Evolutionary conservation across 768 basidiomycete species (phyloP).

Genomic region (Rhodocollybia butyracea): DNA sequence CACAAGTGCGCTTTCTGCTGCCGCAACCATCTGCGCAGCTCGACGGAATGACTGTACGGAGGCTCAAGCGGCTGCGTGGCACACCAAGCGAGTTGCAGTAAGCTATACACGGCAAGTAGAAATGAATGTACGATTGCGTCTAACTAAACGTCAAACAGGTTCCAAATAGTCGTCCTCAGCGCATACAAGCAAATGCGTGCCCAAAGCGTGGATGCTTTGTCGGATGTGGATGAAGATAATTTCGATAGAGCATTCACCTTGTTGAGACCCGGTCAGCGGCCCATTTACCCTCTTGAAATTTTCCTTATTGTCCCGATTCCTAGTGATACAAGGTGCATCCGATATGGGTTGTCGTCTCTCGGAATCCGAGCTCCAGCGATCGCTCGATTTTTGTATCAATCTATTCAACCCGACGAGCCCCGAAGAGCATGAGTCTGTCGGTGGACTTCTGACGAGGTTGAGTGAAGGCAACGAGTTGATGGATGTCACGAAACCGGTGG

Average conservation of each 20-base stretch:
- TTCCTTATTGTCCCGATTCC: not conserved
- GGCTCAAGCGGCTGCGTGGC: slow-evolving; percentile 45
- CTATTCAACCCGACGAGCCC: slow-evolving; percentile 69
- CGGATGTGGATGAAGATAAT: slow-evolving; percentile 65
- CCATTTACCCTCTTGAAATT: not conserved
- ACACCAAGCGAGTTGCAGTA: slow-evolving; percentile 51
- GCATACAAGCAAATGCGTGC: slow-evolving; percentile 72
- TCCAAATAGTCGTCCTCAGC: slow-evolving; percentile 68
- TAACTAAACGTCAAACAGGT: slow-evolving; percentile 31
- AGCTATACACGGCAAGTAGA: slow-evolving; percentile 51
- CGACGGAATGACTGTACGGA: slow-evolving; percentile 49
- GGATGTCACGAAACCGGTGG: slow-evolving; percentile 48
- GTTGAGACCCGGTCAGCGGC: slow-evolving; percentile 52
- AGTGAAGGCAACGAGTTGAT: slow-evolving; percentile 37
- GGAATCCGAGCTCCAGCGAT: slow-evolving; percentile 69
- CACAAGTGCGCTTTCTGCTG: slow-evolving; percentile 58
- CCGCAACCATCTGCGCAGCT: slow-evolving; percentile 54
- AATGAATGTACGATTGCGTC: not conserved
- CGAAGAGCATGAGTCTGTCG: slow-evolving; percentile 50
- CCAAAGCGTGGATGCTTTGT: slow-evolving; percentile 52
- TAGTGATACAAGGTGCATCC: slow-evolving; percentile 78
- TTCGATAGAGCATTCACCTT: slow-evolving; percentile 66
- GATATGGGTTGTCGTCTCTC: slow-evolving; percentile 73
- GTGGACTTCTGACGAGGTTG: slow-evolving; percentile 10
- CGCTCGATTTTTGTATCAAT: slow-evolving; percentile 74